Evolutionary conservation across 148 eudicot species (phyloP).

Genomic region (Vaccinium corymbosum): DNA sequence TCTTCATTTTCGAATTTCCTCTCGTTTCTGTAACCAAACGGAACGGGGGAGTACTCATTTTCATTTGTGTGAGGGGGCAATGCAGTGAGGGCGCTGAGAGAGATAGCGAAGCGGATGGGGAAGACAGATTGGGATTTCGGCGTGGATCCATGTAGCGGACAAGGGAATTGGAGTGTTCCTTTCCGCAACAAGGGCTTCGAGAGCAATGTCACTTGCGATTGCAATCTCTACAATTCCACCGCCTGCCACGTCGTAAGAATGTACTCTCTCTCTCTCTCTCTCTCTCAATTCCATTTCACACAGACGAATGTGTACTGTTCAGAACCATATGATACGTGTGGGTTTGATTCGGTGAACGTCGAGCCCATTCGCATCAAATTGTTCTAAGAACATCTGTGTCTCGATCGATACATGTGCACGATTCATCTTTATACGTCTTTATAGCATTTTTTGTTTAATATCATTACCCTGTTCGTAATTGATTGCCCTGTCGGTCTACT

Average conservation of each 20-base stretch:
- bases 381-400: too few relatives aligned
- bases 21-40: too few relatives aligned
- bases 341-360: too few relatives aligned
- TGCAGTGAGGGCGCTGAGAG: constrained; percentile 43
- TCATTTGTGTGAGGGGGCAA: background rate
- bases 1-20: too few relatives aligned
- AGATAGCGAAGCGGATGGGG: constrained; percentile 36
- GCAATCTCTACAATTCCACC: constrained; percentile 35
- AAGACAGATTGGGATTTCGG: constrained; percentile 46
- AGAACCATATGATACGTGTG: too few relatives aligned
- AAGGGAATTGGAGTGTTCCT: constrained; percentile 39
- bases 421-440: too few relatives aligned
- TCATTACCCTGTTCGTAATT: background rate
- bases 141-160: constrained; percentile 44
- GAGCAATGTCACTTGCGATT: constrained; percentile 42
- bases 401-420: too few relatives aligned
- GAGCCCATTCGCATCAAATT: too few relatives aligned
- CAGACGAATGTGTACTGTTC: too few relatives aligned
- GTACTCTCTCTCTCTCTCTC: constrained; percentile 23
- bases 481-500: background rate
- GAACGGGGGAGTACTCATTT: background rate
- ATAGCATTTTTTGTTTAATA: too few relatives aligned
- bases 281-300: too few relatives aligned
- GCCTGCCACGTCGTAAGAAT: constrained; percentile 39
- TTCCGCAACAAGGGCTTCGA: constrained; percentile 25